These are phyloP conservation scores for Cordyceps javanica DNA, from an alignment of 2,329 filamentous ascomycete genomes.

Conservation along the genomic window DNA sequence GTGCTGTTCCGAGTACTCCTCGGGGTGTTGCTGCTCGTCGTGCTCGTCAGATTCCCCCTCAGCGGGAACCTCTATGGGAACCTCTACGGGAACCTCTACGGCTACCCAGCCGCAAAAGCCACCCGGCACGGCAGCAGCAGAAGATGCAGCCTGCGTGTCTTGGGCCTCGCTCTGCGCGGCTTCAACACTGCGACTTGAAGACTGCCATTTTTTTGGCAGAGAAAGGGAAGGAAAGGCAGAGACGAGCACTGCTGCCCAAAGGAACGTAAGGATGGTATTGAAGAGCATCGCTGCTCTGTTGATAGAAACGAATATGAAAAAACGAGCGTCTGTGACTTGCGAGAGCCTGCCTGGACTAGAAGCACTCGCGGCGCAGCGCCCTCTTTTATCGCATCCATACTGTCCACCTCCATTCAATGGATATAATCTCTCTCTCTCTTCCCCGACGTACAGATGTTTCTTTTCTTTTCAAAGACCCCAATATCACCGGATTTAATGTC, in stretches of 20 bases:
- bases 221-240: constrained; percentile 7
- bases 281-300: constrained; percentile 6
- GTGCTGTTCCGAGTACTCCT: not conserved
- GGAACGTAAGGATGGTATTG: constrained; percentile 3
- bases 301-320: not conserved
- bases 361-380: not conserved
- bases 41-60: not conserved
- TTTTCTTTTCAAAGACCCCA: not conserved
- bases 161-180: not conserved
- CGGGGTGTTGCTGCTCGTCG: not conserved
- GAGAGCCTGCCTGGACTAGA: not conserved
- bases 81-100: not conserved
- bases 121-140: not conserved
- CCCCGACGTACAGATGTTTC: not conserved
- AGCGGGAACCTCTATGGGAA: too few relatives aligned
- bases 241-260: not conserved
- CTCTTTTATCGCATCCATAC: not conserved
- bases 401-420: not conserved
- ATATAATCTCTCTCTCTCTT: not conserved
- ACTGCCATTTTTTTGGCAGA: not conserved
- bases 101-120: not conserved
- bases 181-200: not conserved
- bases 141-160: not conserved
- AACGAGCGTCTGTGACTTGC: not conserved
- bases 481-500: constrained; percentile 7